Base-by-base conservation (phyloP, 1,284 basidiomycete species). In the Trichosporon sp. region DNA sequence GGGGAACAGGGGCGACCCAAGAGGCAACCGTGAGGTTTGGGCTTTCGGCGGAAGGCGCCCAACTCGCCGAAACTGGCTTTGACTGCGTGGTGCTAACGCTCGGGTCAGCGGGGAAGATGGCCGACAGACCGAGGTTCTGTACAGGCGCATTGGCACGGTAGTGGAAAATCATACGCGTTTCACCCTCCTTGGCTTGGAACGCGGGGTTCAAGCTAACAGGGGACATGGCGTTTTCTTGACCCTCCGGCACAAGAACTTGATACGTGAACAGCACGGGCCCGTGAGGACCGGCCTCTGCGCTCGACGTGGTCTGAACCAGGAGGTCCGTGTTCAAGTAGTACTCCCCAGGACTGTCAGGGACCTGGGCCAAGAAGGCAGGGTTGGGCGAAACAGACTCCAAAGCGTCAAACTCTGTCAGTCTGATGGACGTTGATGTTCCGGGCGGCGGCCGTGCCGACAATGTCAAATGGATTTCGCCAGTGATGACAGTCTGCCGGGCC, bases 311-410 rank as follows among this genome's bases (percentile, higher is more conserved):
- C 7, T 71, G 68, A 0, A 81, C 76, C 6, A 86, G 75, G 11
- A 83, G 75, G 64, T 82, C 81, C 26, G 85, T 71, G 70, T 87
- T 83, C 54, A 88, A 76, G 65, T 82, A 77, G 74, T 86, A 88
- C 72, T 87, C 86, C 31, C 86, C 86, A 0, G 83, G 83, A 8
- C 66, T 72, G 21, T 83, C 84, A 2, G 82, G 79, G 0, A 86
- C 77, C 26, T 85, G 80, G 8, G 79, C 72, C 11, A 88, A 78
- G 76, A 84, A 87, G 2, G 81, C 81, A 32, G 87, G 85, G 75
- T 88, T 87, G 7, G 86, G 86, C 5, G 85, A 85, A 12, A 85
- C 84, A 73, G 87, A 87, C 54, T 87, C 86, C 31, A 87, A 77
- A 48, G 80, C 76, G 71, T 87, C 86, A 70, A 86, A 86, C 26